Base-by-base conservation (phyloP, 2,329 filamentous ascomycete genomes). In the Elsinoe arachidis region DNA sequence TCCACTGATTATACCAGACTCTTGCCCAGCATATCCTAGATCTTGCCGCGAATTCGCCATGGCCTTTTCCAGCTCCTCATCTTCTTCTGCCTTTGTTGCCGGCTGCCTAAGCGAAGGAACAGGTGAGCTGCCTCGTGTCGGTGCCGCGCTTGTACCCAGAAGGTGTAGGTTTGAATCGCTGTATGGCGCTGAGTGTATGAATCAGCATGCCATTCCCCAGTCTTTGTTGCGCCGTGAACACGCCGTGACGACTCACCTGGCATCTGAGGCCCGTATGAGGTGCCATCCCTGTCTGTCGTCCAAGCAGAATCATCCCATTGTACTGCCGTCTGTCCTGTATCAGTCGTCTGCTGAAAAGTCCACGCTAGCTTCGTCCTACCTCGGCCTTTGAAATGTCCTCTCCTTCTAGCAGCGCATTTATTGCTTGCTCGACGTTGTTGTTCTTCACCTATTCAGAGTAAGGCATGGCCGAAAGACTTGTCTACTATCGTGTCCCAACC, bases 1-100 rank as follows among this genome's bases (percentile, higher is more conserved):
- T 9, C 10, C 43, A 38, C 38, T 56, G n/a, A 57, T 58, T n/a
- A 58, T 26, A 2, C 82, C 82, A 17, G 72, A 78, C 65, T 83
- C 80, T 69, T 84, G 82, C 56, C 56, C 49, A 19, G 37, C 23
- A 34, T 56, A 56, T 19, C 21, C 21, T 9, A 44, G 12, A 17
- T 61, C 58, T 44, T 62, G 61, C 21, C 65, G 67, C 30, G 60
- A 61, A 35, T 61, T 56, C n/a, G 60, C 62, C 14, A 69, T 44
- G 9, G 67, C 69, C 44, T 54, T 55, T 15, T 58, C 59, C 19
- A 69, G 41, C 7, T 68, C 61, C 19, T 61, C 62, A 59, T 70
- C 68, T 57, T 67, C 68, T 9, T 69, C 63, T 17, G 63, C 62
- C 58, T 63, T 63, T 21, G 47, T 67, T 17, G 59, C 61, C 3